Evolutionary conservation across 179 eudicot genomes (phyloP), one percentile per base, ranked within the genome.

Genomic region (Patellifolia procumbens): DNA sequence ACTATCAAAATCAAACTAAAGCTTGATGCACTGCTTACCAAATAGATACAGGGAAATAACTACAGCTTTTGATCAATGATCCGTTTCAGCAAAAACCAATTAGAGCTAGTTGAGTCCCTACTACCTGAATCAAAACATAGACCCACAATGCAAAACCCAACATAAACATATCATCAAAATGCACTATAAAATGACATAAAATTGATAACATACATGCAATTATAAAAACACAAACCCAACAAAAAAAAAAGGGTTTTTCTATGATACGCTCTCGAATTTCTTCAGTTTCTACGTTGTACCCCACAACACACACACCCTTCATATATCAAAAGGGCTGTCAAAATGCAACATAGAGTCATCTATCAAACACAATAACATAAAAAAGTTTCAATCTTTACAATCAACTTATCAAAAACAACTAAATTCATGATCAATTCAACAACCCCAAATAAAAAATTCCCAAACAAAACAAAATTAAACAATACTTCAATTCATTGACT

Each of bases 371-470:
- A 74, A 31, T 34, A 78, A 31, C 45, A 22, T 49, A 68, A 13
- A 53, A 78, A n/a, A n/a, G 59, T 74, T 62, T 9, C 58, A 74
- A 78, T 24, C 46, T 63, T 74, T 58, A 43, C 53, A 16, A 68
- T 26, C 46, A 69, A 32, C 1, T 0, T 62, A 28, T 32, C 59
- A 2, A 32, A 62, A 15, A 56, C 70, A 73, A 45, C 73, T 37
- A 68, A 43, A 68, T 1, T 68, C 68, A 5, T 2, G 31, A 52
- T 69, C 68, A 55, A 80, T 64, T 63, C 17, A 22, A 68, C 70
- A 66, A n/a, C 3, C 9, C 62, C 59, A 72, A 32, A 12, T 37
- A 13, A 29, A 65, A 46, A 45, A 74, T 48, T 24, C 45, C 64
- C 16, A 62, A 12, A 59, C 9, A 77, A 71, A 61, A 45, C 19